Evolutionary conservation across 2,329 filamentous ascomycete species (phyloP), one percentile per base, ranked within the genome.

Genomic region (Elsinoe australis): DNA sequence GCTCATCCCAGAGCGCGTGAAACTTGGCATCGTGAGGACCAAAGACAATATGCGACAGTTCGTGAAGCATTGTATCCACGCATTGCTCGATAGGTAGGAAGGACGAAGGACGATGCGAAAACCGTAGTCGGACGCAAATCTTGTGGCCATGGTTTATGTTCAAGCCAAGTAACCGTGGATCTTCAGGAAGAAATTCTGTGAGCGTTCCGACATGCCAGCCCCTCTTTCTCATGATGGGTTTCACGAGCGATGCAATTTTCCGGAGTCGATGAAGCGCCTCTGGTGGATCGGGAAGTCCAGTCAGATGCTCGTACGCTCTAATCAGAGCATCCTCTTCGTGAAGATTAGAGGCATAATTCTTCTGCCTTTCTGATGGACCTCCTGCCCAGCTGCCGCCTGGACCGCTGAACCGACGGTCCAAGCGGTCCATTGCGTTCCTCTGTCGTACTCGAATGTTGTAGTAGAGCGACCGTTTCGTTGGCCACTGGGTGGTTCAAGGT

Each of bases 61-160:
- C 90, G 62, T 96, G 90, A 15, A 96, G 78, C 80, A 96, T 85
- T 0, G 90, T 96, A 64, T 95, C 88, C 34, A 87, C 74, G 5
- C 95, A 75, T 54, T 85, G 72, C 60, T 95, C 87, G 50, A 89
- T 68, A 1, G 85, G 82, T 15, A 95, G 65, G 59, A 96, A 96
- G 57, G 87, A 81, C 31, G 71, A 79, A 7, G 77, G 74, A 61
- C 94, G 86, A 57, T 77, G 73, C 4, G 85, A 72, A 64, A 92
- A 83, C 49, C 90, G 82, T 51, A 96, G 70, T 34, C 90, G 80
- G 17, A 96, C 71, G 54, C 86, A 84, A 55, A 96, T 94, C 61
- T 82, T 83, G 59, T 82, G 74, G 4, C 87, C 88, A 14, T 67
- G 67, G 59, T 90, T 85, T 57, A 84, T 73, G 58, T 96, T 95